These are phyloP conservation scores for Nicotiana attenuata DNA, from an alignment of 257 asterid genomes.

Conservation along the genomic window DNA sequence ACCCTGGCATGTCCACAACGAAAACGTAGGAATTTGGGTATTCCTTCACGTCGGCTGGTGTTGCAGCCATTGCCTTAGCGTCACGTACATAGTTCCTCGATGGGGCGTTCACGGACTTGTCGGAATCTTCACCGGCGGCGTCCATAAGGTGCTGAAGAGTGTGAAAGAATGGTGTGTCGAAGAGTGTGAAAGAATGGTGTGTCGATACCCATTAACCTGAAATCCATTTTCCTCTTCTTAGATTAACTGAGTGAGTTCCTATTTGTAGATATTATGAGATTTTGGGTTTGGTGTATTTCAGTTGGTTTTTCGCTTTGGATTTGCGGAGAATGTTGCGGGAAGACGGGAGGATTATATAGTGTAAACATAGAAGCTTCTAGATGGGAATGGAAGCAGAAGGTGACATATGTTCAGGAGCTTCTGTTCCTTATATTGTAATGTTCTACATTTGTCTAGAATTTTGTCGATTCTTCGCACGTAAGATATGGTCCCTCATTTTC, in stretches of 20 bases:
- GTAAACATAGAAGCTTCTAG: slow-evolving; percentile 26
- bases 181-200: slow-evolving; percentile 16
- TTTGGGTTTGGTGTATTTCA: too few species aligned
- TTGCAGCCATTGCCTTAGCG: slow-evolving; percentile 36
- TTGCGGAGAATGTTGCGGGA: not conserved
- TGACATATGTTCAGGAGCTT: not conserved
- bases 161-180: too few species aligned
- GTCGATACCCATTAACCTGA: slow-evolving; percentile 22
- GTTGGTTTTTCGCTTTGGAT: not conserved
- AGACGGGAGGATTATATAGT: not conserved
- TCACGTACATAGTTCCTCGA: slow-evolving; percentile 31
- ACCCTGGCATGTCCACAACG: slow-evolving; percentile 44
- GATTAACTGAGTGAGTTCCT: too few species aligned
- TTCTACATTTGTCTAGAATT: not conserved
- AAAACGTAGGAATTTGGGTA: slow-evolving; percentile 31
- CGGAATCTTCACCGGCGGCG: slow-evolving; percentile 21
- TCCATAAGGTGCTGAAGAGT: slow-evolving; percentile 25
- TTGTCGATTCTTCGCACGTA: not conserved
- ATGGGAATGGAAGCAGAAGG: not conserved
- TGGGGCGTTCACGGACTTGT: slow-evolving; percentile 19
- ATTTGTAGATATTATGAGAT: too few species aligned
- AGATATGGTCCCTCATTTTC: too few species aligned
- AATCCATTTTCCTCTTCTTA: slow-evolving; percentile 16
- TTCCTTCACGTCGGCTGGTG: slow-evolving; percentile 40
- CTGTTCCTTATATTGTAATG: not conserved